Percentiles rank a stretch among this genome's conserved stretches.
These are phyloP conservation scores for Favolaschia claudopus DNA, from an alignment of 768 basidiomycete genomes.

Conservation along the genomic window DNA sequence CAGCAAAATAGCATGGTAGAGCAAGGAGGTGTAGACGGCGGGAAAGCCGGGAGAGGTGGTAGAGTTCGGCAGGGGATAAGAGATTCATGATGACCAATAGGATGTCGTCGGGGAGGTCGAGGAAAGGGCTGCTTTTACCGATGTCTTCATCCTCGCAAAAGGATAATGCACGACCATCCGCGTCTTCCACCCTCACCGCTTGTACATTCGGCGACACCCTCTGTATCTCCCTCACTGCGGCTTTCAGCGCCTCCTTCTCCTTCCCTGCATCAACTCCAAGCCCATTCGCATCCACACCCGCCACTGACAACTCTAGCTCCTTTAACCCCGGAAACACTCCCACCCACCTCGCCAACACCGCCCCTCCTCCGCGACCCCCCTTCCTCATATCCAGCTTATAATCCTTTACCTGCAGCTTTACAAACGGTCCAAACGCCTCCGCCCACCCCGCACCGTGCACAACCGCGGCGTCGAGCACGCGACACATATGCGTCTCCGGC, in stretches of 20 bases:
- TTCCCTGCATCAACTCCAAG: too few species aligned
- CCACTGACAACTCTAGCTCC: not conserved
- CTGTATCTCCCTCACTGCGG: not conserved
- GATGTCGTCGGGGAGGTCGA: conserved; percentile 17
- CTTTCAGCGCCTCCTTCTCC: too few species aligned
- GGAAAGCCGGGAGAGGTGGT: conserved; percentile 3
- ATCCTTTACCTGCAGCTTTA: not conserved
- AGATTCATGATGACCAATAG: not conserved
- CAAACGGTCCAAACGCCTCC: not conserved
- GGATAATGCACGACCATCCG: too few species aligned
- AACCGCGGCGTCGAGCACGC: conserved; percentile 4
- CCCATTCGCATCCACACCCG: too few species aligned
- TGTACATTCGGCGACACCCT: not conserved
- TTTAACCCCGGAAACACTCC: not conserved
- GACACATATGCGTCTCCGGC: conserved; percentile 10
- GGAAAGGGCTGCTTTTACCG: not conserved
- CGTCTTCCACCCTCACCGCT: not conserved
- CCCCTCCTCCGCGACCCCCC: not conserved
- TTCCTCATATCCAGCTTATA: not conserved
- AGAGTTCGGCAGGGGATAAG: conserved; percentile 1
- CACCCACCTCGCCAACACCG: conserved; percentile 1
- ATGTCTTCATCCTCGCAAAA: too few species aligned
- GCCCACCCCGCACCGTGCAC: not conserved
- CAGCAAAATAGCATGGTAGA: conserved; percentile 1
- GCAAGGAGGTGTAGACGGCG: conserved; percentile 16